phyloP scores from a whole-genome alignment of 768 basidiomycete genomes.

The Filobasidium wieringae region DNA sequence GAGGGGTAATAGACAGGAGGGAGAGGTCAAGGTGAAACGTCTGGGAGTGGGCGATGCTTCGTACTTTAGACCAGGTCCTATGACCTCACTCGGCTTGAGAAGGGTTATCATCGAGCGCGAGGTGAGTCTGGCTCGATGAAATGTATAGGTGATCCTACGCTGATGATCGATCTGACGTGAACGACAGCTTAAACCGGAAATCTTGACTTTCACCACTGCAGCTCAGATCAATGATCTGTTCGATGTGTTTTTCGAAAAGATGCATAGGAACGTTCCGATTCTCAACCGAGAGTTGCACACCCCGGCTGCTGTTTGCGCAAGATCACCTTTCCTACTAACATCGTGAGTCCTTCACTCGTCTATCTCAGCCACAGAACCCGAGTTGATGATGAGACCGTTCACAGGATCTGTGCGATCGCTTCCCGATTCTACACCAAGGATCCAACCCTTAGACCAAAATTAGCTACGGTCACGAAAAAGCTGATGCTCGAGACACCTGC shows the following conservation, averaged over 20 bases:
- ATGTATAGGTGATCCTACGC: too few relatives aligned
- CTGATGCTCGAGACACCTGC: slow-evolving; percentile 56
- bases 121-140: slow-evolving; percentile 2
- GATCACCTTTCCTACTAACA: slow-evolving; percentile 88
- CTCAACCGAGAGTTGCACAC: slow-evolving; percentile 85
- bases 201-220: slow-evolving; percentile 72
- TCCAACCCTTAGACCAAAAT: slow-evolving; percentile 64
- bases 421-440: slow-evolving; percentile 75
- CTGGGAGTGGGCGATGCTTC: slow-evolving; percentile 74
- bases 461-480: slow-evolving; percentile 59
- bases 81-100: slow-evolving; percentile 66
- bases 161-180: neutral
- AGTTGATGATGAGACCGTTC: neutral
- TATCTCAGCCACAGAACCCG: neutral
- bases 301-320: slow-evolving; percentile 80
- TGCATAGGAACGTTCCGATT: slow-evolving; percentile 53
- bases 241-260: slow-evolving; percentile 48
- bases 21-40: slow-evolving; percentile 14
- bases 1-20: slow-evolving; percentile 34
- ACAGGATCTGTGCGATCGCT: slow-evolving; percentile 81
- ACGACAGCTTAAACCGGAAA: slow-evolving; percentile 73
- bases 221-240: slow-evolving; percentile 88
- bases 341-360: slow-evolving; percentile 52
- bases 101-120: slow-evolving; percentile 65
- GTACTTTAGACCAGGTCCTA: slow-evolving; percentile 89